Evolutionary conservation across 805 yeast genomes (phyloP).

Genomic region (Alloascoidea hylecoeti): DNA sequence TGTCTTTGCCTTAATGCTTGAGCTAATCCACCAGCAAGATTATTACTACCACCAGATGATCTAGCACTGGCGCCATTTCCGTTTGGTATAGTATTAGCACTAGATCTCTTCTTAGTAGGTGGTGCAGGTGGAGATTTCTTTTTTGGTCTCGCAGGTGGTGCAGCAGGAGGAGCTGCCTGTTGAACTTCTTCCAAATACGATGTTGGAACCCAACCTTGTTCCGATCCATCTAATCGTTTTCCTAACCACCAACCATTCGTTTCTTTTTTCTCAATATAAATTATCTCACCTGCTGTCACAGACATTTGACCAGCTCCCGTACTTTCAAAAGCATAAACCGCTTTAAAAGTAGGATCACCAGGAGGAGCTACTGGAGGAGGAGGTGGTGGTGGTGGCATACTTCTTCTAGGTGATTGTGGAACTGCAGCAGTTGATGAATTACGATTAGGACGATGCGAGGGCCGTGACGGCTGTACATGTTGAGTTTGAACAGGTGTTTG

Average conservation of each 20-base stretch:
- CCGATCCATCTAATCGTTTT: conserved; percentile 54
- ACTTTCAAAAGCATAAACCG: conserved; percentile 81
- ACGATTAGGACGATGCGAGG: conserved; percentile 9
- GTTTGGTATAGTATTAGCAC: conserved; percentile 9
- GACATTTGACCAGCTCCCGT: conserved; percentile 78
- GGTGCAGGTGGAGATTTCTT: conserved; percentile 15
- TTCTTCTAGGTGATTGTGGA: conserved; percentile 8
- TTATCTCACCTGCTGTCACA: conserved; percentile 58
- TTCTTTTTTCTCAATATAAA: conserved; percentile 57
- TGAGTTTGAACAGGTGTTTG: conserved; percentile 9
- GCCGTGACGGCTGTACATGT: conserved; percentile 3
- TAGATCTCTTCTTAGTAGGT: conserved; percentile 8
- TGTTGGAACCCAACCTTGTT: conserved; percentile 96
- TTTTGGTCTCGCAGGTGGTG: conserved; percentile 12
- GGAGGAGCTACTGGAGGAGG: conserved; percentile 47
- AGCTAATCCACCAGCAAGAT: conserved; percentile 44
- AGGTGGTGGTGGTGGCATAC: conserved; percentile 61
- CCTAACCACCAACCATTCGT: conserved; percentile 94
- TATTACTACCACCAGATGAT: conserved; percentile 15
- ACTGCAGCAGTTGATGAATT: conserved; percentile 5
- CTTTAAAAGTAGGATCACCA: conserved; percentile 66
- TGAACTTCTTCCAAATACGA: conserved; percentile 49
- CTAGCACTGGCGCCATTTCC: conserved; percentile 8
- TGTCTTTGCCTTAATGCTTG: conserved; percentile 54
- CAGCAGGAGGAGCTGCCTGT: conserved; percentile 9